These are phyloP conservation scores for Aspergillus novoparasiticus DNA, from an alignment of 2,329 filamentous ascomycete species.

Conservation along the genomic window DNA sequence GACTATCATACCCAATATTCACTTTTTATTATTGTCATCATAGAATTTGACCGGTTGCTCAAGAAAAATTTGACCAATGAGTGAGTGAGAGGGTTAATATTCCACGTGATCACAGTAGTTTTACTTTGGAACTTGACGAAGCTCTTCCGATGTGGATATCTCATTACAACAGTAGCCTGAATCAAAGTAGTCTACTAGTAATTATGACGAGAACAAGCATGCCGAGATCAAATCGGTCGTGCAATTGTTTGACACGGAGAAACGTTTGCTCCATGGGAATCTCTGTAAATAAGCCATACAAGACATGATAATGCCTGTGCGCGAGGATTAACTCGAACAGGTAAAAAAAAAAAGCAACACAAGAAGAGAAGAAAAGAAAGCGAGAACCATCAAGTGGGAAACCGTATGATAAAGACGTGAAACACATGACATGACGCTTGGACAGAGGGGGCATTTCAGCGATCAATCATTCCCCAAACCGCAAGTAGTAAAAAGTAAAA, in stretches of 20 bases:
- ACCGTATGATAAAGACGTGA: constrained; percentile 19
- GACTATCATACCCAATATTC: constrained; percentile 26
- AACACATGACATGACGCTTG: constrained; percentile 22
- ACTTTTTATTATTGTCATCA: constrained; percentile 9
- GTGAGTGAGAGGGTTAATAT: not conserved
- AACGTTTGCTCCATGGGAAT: constrained; percentile 36
- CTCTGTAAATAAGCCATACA: constrained; percentile 32
- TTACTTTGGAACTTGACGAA: not conserved
- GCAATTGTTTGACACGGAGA: constrained; percentile 36
- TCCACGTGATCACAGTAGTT: not conserved
- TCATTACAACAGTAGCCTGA: not conserved
- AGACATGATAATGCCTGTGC: constrained; percentile 15
- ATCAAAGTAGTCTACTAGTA: not conserved
- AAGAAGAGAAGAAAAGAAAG: constrained; percentile 13
- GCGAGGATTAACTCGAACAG: not conserved
- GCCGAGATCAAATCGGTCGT: constrained; percentile 32
- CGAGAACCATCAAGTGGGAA: constrained; percentile 13
- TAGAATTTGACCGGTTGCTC: constrained; percentile 4
- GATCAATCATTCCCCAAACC: constrained; percentile 8
- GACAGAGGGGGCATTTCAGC: constrained; percentile 8
- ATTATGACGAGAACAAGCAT: not conserved
- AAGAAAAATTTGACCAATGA: not conserved
- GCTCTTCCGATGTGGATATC: not conserved
- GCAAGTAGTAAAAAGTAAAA: constrained; percentile 14
- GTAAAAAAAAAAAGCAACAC: not conserved